phyloP scores from a whole-genome alignment of 2,329 filamentous ascomycete species.

The Colletotrichum sp. region DNA sequence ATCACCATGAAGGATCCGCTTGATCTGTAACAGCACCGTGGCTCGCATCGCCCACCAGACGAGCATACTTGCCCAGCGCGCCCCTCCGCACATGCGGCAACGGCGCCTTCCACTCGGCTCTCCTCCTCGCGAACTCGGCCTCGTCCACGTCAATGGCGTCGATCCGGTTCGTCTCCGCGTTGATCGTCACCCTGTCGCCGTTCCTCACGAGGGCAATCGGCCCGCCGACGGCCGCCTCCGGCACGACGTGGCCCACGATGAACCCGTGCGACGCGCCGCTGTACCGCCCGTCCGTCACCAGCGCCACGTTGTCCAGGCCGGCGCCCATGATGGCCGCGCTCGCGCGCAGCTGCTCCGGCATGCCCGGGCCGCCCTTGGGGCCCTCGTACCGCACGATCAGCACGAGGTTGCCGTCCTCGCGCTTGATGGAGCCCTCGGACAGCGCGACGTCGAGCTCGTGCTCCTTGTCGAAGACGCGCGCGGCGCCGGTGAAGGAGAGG shows the following conservation, averaged over 20 bases:
- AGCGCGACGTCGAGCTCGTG: constrained; percentile 78
- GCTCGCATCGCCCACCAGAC: constrained; percentile 87
- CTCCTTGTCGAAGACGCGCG: constrained; percentile 88
- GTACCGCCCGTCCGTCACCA: constrained; percentile 93
- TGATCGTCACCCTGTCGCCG: constrained; percentile 85
- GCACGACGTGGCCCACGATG: constrained; percentile 91
- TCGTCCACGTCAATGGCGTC: constrained; percentile 65
- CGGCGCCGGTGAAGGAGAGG: constrained; percentile 78
- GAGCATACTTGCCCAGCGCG: constrained; percentile 87
- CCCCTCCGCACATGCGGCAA: constrained; percentile 78
- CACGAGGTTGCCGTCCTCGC: constrained; percentile 76
- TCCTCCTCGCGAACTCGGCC: constrained; percentile 70
- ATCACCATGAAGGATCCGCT: constrained; percentile 28
- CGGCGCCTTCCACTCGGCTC: constrained; percentile 73
- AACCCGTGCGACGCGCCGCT: constrained; percentile 89
- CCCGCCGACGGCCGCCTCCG: constrained; percentile 87
- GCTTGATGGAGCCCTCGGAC: constrained; percentile 64
- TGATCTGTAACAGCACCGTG: constrained; percentile 88
- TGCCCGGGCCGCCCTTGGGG: constrained; percentile 90
- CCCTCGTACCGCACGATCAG: constrained; percentile 93
- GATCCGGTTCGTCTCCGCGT: constrained; percentile 82
- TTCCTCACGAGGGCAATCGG: constrained; percentile 84
- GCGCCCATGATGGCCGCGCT: constrained; percentile 93
- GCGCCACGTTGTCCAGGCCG: constrained; percentile 82
- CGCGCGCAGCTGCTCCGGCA: constrained; percentile 93